Conservation (phyloP, 1,284 basidiomycete species). For the Omphalotus olearius region DNA sequence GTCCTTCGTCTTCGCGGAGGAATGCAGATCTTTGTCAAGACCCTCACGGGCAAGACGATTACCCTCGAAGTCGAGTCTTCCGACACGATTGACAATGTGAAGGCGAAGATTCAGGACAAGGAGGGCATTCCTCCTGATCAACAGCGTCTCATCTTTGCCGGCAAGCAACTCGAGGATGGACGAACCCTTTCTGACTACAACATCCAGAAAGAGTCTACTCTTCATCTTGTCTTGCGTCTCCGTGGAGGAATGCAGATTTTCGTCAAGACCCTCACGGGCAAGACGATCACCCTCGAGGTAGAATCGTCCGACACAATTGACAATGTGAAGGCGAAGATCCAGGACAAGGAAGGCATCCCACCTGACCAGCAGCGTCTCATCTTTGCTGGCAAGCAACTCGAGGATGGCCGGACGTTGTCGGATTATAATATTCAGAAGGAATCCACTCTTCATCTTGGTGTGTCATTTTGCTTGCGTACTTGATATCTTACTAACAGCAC, state of each 20-base stretch:
- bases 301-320: conserved; percentile 55
- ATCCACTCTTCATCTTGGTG: conserved; percentile 50
- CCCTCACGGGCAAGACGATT: conserved; percentile 91
- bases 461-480: conserved; percentile 44
- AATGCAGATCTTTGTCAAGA: conserved; percentile 89
- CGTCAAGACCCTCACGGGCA: conserved; percentile 74
- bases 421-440: conserved; percentile 81
- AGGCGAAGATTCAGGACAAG: conserved; percentile 83
- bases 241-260: conserved; percentile 74
- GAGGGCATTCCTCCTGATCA: conserved; percentile 79
- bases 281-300: conserved; percentile 86
- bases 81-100: conserved; percentile 88
- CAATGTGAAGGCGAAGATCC: conserved; percentile 12
- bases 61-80: conserved; percentile 91
- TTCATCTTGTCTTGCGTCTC: conserved; percentile 66
- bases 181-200: conserved; percentile 82
- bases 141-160: conserved; percentile 81
- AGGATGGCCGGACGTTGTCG: conserved; percentile 28
- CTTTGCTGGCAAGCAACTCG: conserved; percentile 11
- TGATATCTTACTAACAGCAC: conserved; percentile 37
- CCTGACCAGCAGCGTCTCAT: conserved; percentile 13
- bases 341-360: conserved; percentile 12
- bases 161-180: conserved; percentile 78
- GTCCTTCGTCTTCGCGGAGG: conserved; percentile 85
- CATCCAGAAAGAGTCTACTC: conserved; percentile 72